Percentiles rank a stretch among this genome's conserved stretches.
phyloP scores from a whole-genome alignment of 1,139 yeast species.

The Spencermartinsiella ligniputridi region DNA sequence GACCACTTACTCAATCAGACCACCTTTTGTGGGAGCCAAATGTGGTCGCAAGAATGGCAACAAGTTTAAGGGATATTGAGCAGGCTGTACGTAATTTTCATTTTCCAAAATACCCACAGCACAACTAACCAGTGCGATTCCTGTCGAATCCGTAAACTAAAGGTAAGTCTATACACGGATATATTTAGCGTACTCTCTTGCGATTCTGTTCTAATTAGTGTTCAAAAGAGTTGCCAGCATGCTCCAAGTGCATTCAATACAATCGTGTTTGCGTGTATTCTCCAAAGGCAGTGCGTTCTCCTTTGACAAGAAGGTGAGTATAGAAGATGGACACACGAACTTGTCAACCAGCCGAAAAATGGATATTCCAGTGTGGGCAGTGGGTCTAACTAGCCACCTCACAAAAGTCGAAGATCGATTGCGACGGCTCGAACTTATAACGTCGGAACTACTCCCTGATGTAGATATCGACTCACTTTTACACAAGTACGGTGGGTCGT shows the following conservation, averaged over 20 bases:
- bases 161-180: conserved; percentile 21
- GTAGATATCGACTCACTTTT: conserved; percentile 41
- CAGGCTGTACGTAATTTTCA: conserved; percentile 25
- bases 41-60: background rate
- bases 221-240: conserved; percentile 70
- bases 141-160: conserved; percentile 46
- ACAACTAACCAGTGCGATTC: conserved; percentile 40
- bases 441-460: conserved; percentile 43
- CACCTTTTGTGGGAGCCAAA: background rate
- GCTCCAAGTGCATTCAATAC: conserved; percentile 70
- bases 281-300: conserved; percentile 74
- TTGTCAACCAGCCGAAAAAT: too few species aligned
- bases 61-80: conserved; percentile 20
- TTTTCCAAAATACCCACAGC: background rate
- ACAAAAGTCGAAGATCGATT: conserved; percentile 71
- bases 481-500: background rate
- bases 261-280: conserved; percentile 73
- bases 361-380: too few species aligned
- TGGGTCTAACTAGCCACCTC: conserved; percentile 34
- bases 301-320: conserved; percentile 68
- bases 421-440: conserved; percentile 48
- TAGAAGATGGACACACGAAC: too few species aligned
- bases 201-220: conserved; percentile 43
- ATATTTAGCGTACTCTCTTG: conserved; percentile 28
- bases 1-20: background rate